Base-by-base conservation (phyloP, 805 yeast genomes). In the Lipomyces sp. region DNA sequence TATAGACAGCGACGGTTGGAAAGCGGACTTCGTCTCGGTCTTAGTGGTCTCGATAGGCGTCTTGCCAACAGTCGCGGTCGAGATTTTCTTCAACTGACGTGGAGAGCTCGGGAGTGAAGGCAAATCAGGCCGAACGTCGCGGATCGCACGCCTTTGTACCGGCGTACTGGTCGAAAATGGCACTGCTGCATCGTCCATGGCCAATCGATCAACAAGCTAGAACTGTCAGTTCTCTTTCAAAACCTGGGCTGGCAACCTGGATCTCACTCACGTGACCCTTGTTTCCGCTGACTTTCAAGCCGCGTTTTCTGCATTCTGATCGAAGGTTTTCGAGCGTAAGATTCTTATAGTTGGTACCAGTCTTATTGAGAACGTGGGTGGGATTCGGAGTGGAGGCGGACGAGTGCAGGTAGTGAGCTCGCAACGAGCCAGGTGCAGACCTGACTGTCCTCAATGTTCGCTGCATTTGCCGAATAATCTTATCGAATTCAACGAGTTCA, bases 261-360 rank as follows among this genome's bases (percentile, higher is more conserved):
- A 13, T 37, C 8, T 35, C 32, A 65, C 70, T 18, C 33, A 67
- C 70, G 35, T 53, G 24, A n/a, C 51, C 57, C 62, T 71, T 71
- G 54, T 70, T 67, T 2, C 74, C 74, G 59, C 69, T 53, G 37
- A 69, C 71, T 42, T 72, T 67, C 15, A 72, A 59, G 10, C 73
- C 73, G 29, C 73, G 73, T 34, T 67, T 63, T 24, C 67, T 57
- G 51, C 72, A 67, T 39, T 70, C 73, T 3, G 45, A 33, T n/a
- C 71, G 59, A 34, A 71, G 63, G n/a, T 61, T 50, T 3, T 63
- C 69, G 30, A 72, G 67, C 48, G 65, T 65, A 45, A 70, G 62
- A n/a, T 59, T 56, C 53, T 64, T 62, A 58, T 70, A 71, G n/a
- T 55, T 60, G 15, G 62, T 30, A 8, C 58, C 59, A 24, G 62